Evolutionary conservation across 2,329 filamentous ascomycete species (phyloP).

Genomic region (Ilyonectria destructans): DNA sequence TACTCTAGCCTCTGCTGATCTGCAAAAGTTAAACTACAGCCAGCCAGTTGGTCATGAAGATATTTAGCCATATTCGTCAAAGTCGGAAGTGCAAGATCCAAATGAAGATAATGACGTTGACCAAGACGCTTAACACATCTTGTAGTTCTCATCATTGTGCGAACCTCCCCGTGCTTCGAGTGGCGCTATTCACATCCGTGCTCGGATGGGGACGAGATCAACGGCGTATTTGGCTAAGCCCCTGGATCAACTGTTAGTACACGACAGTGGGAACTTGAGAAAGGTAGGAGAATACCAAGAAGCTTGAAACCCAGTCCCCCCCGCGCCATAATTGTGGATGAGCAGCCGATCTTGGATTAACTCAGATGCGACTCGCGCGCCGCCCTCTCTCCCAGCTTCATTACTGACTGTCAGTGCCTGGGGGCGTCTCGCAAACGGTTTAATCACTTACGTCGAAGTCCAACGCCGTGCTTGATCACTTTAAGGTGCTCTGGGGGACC

Average conservation of each 20-base stretch:
- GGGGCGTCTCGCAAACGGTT: not conserved
- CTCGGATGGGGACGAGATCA: slow-evolving; percentile 18
- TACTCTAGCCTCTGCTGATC: not conserved
- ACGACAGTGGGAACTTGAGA: not conserved
- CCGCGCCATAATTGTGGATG: slow-evolving; percentile 49
- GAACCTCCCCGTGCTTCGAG: not conserved
- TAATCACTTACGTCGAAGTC: slow-evolving; percentile 48
- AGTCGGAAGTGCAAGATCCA: not conserved
- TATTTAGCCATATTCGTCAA: too few relatives aligned
- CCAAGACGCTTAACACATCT: not conserved
- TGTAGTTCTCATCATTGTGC: not conserved
- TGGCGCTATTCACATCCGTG: not conserved
- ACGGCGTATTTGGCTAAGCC: slow-evolving; percentile 32
- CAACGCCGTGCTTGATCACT: slow-evolving; percentile 53
- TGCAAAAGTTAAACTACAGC: too few relatives aligned
- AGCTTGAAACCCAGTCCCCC: slow-evolving; percentile 49
- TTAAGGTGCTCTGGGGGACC: slow-evolving; percentile 53
- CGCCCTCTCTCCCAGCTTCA: slow-evolving; percentile 43
- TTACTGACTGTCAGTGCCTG: not conserved
- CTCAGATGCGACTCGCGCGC: slow-evolving; percentile 52
- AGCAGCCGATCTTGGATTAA: slow-evolving; percentile 39
- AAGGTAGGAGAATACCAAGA: slow-evolving; percentile 39
- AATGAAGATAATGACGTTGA: not conserved
- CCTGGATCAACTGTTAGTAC: slow-evolving; percentile 48
- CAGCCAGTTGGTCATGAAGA: too few relatives aligned